These are phyloP conservation scores for Pleurotus ostreatus DNA, from an alignment of 768 basidiomycete species.

Conservation along the genomic window DNA sequence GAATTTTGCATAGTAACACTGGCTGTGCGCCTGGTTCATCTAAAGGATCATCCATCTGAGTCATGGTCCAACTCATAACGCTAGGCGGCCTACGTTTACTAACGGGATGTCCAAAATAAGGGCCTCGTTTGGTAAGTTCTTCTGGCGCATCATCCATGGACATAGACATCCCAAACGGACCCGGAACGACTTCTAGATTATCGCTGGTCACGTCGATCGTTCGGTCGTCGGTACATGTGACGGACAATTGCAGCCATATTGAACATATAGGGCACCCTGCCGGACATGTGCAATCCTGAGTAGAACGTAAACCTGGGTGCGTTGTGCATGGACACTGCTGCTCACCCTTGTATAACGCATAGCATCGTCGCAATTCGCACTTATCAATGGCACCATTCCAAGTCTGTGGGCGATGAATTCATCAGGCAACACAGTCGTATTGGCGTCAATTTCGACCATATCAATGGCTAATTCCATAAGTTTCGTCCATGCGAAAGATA, in stretches of 20 bases:
- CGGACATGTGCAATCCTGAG: constrained; percentile 88
- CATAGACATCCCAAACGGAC: constrained; percentile 10
- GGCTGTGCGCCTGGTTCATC: constrained; percentile 62
- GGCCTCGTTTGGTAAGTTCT: constrained; percentile 68
- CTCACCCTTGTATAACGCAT: constrained; percentile 72
- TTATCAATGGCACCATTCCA: constrained; percentile 89
- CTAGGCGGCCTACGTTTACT: constrained; percentile 62
- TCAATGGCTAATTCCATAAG: constrained; percentile 72
- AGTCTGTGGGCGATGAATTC: constrained; percentile 97
- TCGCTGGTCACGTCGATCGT: constrained; percentile 87
- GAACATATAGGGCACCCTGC: constrained; percentile 85
- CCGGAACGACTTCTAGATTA: constrained; percentile 65
- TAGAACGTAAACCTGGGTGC: background rate
- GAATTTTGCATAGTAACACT: constrained; percentile 85
- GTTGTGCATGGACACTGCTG: too few species aligned
- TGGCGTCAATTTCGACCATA: constrained; percentile 88
- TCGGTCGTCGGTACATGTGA: constrained; percentile 64
- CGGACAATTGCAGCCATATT: constrained; percentile 75
- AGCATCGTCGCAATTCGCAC: constrained; percentile 83
- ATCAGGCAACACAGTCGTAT: constrained; percentile 92
- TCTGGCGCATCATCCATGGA: constrained; percentile 42
- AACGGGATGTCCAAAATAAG: constrained; percentile 77
- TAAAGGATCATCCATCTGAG: constrained; percentile 22
- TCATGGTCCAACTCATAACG: background rate
- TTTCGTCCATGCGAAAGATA: constrained; percentile 4